Conservation (phyloP, 148 eudicot species). For the Tetragonia tetragonoides region DNA sequence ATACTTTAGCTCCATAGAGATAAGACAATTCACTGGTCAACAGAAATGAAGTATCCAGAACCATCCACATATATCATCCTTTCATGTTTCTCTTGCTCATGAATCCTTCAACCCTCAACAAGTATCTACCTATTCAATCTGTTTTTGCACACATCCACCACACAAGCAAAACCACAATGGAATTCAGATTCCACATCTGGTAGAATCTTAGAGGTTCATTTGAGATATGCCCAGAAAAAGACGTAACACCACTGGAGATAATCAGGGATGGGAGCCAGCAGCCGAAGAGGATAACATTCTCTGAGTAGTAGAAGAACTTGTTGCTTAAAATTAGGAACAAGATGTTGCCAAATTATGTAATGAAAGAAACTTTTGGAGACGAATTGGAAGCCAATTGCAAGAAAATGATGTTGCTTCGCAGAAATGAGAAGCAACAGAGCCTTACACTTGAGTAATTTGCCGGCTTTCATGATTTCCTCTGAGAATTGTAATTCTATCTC, state of each 20-base stretch:
- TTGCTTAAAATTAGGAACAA: background rate
- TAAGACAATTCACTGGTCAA: too few species aligned
- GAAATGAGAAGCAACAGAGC: slow-evolving; percentile 17
- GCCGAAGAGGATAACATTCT: background rate
- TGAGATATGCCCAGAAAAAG: too few species aligned
- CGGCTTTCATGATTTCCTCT: slow-evolving; percentile 98
- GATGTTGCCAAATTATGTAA: background rate
- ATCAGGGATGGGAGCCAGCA: background rate
- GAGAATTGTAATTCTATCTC: slow-evolving; percentile 91
- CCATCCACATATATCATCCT: too few species aligned
- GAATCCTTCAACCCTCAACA: background rate
- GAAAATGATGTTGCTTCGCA: background rate
- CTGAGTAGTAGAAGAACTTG: too few species aligned
- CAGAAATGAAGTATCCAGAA: too few species aligned
- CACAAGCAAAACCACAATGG: background rate
- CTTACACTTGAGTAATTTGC: slow-evolving; percentile 92
- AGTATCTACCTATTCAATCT: background rate
- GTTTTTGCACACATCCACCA: background rate
- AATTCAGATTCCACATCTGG: too few species aligned
- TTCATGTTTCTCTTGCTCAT: too few species aligned
- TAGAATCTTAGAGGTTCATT: too few species aligned
- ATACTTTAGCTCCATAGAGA: too few species aligned
- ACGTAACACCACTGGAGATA: too few species aligned
- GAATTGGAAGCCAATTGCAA: background rate
- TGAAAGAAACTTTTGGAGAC: background rate